These are phyloP conservation scores for Rosa rugosa DNA, from an alignment of 306 rosid genomes.

Conservation along the genomic window DNA sequence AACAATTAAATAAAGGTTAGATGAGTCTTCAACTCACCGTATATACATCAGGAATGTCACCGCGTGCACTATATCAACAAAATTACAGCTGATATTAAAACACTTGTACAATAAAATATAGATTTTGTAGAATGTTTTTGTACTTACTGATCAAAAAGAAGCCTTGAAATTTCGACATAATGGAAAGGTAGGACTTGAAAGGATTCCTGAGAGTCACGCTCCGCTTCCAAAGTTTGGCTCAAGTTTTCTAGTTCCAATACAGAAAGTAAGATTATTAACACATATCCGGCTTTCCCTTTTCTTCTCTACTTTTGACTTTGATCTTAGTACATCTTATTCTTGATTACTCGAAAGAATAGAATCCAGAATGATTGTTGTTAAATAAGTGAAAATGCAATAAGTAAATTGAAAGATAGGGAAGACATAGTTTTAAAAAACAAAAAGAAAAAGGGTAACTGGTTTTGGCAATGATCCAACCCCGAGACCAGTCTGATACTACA, in stretches of 20 bases:
- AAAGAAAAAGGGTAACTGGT: neutral
- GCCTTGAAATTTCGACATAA: constrained; percentile 88
- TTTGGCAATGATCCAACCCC: neutral
- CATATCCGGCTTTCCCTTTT: neutral
- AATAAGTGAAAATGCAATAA: neutral
- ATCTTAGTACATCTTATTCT: neutral
- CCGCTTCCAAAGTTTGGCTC: constrained; percentile 84
- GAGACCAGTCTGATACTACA: neutral
- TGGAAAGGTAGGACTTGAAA: constrained; percentile 87
- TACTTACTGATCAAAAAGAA: constrained; percentile 75
- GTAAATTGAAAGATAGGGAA: neutral
- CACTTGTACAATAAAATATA: constrained; percentile 19
- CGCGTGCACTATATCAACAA: constrained; percentile 64
- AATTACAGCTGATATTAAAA: constrained; percentile 16
- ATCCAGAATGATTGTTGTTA: neutral
- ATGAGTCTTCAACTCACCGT: constrained; percentile 63
- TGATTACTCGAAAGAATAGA: neutral
- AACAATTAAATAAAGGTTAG: constrained; percentile 7
- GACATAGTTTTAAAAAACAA: neutral
- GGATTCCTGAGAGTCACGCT: constrained; percentile 82
- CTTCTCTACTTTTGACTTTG: neutral
- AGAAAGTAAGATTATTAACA: constrained; percentile 15
- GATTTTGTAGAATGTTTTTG: constrained; percentile 10
- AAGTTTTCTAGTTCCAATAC: constrained; percentile 59
- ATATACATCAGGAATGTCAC: constrained; percentile 69